Evolutionary conservation across 768 basidiomycete species (phyloP).

Genomic region (Boletus bicolor): DNA sequence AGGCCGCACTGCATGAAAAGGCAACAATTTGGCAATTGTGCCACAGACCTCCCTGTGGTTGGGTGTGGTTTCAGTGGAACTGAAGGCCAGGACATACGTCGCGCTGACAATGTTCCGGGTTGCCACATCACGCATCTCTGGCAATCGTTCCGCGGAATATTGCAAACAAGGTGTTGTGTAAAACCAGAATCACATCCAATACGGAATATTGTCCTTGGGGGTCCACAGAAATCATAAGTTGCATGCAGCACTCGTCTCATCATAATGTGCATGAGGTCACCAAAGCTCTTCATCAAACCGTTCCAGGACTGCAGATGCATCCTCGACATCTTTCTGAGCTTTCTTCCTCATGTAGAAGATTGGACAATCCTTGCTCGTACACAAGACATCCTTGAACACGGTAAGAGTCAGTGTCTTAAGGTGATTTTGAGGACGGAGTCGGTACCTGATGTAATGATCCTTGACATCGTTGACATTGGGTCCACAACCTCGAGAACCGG

Average conservation of each 20-base stretch:
- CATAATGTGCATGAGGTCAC: conserved; percentile 34
- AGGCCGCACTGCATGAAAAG: too few species aligned
- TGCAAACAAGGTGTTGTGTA: not conserved
- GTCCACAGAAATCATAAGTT: not conserved
- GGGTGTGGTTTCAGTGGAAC: too few species aligned
- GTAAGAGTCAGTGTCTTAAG: not conserved
- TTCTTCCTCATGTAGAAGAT: conserved; percentile 99
- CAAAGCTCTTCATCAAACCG: conserved; percentile 79
- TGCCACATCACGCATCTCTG: too few species aligned
- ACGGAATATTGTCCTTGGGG: not conserved
- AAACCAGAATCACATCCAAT: not conserved
- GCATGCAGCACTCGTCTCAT: not conserved
- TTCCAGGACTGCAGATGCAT: conserved; percentile 71
- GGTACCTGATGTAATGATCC: conserved; percentile 91
- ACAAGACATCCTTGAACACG: conserved; percentile 78
- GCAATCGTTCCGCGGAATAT: too few species aligned
- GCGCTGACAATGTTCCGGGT: too few species aligned
- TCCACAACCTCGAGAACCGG: conserved; percentile 93
- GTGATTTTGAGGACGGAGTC: not conserved
- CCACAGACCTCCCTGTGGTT: too few species aligned
- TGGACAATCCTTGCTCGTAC: conserved; percentile 95
- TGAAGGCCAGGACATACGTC: too few species aligned
- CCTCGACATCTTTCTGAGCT: conserved; percentile 96
- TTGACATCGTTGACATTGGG: conserved; percentile 98
- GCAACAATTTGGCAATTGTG: too few species aligned